Percentiles rank a stretch among this genome's conserved stretches.
Conservation (phyloP, 1,284 basidiomycete genomes). For the Schizopora paradoxa region DNA sequence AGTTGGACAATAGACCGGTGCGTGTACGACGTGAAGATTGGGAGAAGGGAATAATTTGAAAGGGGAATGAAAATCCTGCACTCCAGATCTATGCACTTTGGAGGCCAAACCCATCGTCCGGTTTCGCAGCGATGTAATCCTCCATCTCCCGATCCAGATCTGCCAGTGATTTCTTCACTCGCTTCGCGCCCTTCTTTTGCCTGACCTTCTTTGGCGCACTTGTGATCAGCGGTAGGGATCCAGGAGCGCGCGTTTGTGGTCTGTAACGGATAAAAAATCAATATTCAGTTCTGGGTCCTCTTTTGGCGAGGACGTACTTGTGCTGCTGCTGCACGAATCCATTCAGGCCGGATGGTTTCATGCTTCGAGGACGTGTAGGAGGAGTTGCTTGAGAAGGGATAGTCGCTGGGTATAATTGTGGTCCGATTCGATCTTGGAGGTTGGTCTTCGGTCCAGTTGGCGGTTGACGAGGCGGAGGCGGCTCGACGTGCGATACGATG, state of each 20-base stretch:
- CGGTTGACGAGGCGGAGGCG: neutral
- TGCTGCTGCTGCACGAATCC: neutral
- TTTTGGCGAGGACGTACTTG: neutral
- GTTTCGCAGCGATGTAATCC: slow-evolving; percentile 15
- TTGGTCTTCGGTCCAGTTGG: neutral
- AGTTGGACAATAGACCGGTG: no score
- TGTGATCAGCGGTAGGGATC: neutral
- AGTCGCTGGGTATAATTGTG: neutral
- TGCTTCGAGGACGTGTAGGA: neutral
- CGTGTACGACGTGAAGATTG: no score
- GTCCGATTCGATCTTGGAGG: slow-evolving; percentile 6
- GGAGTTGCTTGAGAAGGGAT: neutral
- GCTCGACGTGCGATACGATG: slow-evolving; percentile 3
- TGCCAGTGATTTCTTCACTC: slow-evolving; percentile 21
- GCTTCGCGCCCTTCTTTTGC: slow-evolving; percentile 22
- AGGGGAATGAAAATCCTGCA: no score
- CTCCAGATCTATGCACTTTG: no score
- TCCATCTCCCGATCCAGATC: slow-evolving; percentile 23
- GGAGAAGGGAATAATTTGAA: no score
- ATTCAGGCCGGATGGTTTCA: neutral
- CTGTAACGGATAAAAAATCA: neutral
- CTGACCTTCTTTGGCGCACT: slow-evolving; percentile 5
- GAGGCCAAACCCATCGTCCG: no score
- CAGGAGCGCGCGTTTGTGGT: neutral
- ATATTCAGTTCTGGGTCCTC: neutral